Evolutionary conservation across 768 basidiomycete genomes (phyloP).

Genomic region (Phylloporus sp.): DNA sequence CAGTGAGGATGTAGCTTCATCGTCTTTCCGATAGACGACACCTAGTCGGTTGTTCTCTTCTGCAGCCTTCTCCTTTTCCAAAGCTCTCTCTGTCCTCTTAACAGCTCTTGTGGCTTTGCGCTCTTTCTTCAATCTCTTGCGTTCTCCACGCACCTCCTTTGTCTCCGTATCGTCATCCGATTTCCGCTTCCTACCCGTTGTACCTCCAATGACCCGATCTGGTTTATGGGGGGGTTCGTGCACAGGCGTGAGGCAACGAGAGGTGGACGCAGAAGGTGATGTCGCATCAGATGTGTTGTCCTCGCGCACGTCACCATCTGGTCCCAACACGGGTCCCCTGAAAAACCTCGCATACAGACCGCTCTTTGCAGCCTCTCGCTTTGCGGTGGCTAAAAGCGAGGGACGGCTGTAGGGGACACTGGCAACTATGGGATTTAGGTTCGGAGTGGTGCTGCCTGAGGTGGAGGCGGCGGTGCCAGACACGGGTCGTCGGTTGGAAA

Average conservation of each 20-base stretch:
- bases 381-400: constrained; percentile 60
- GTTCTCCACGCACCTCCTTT: constrained; percentile 18
- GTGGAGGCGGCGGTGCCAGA: constrained; percentile 45
- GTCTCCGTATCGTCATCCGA: constrained; percentile 7
- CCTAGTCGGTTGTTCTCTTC: background rate
- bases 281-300: background rate
- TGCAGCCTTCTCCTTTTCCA: background rate
- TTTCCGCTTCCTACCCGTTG: constrained; percentile 9
- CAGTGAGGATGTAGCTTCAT: background rate
- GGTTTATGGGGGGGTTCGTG: background rate
- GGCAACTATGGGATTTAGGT: constrained; percentile 16
- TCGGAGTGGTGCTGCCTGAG: constrained; percentile 43
- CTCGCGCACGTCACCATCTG: constrained; percentile 28
- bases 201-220: background rate
- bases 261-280: background rate
- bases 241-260: background rate
- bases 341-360: constrained; percentile 80
- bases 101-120: constrained; percentile 15
- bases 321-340: constrained; percentile 66
- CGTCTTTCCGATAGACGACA: background rate
- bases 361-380: constrained; percentile 72
- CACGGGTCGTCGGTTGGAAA: constrained; percentile 65
- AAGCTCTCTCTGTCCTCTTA: constrained; percentile 8
- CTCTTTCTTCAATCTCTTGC: constrained; percentile 24
- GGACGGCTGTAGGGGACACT: constrained; percentile 23